These are phyloP conservation scores for Mycena albidolilacea DNA, from an alignment of 768 basidiomycete species.

Conservation along the genomic window DNA sequence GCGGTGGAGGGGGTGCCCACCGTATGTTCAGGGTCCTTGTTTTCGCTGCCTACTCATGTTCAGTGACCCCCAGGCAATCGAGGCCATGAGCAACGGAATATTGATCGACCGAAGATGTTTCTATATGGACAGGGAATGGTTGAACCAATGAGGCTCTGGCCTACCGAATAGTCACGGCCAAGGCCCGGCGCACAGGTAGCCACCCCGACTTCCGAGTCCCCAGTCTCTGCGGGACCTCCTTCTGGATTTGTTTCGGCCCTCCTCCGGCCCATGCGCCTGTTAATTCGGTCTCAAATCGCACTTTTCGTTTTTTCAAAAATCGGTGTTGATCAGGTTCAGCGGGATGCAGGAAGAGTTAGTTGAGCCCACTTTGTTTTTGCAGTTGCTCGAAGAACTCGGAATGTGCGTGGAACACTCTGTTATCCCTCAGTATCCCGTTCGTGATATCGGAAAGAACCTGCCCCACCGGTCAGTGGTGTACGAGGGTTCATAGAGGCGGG, in stretches of 20 bases:
- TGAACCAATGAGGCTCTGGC: slow-evolving; percentile 3
- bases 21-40: not conserved
- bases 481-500: too few species aligned
- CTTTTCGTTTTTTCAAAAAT: slow-evolving; percentile 37
- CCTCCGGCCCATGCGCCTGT: slow-evolving; percentile 52
- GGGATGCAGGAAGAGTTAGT: not conserved
- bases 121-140: slow-evolving; percentile 27
- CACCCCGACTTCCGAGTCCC: slow-evolving; percentile 47
- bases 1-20: slow-evolving; percentile 19
- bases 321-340: not conserved
- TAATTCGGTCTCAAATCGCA: slow-evolving; percentile 47
- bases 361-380: slow-evolving; percentile 53
- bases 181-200: slow-evolving; percentile 36
- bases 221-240: slow-evolving; percentile 50
- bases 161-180: slow-evolving; percentile 32
- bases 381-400: slow-evolving; percentile 52
- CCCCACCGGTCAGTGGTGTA: not conserved
- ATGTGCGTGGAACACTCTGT: slow-evolving; percentile 55
- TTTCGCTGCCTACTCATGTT: not conserved
- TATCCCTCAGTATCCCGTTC: slow-evolving; percentile 57
- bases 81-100: slow-evolving; percentile 23
- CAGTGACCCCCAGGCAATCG: slow-evolving; percentile 12
- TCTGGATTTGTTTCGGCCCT: slow-evolving; percentile 50
- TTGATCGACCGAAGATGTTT: slow-evolving; percentile 30
- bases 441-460: slow-evolving; percentile 51